These are phyloP conservation scores for Paracoccidioides brasiliensis DNA, from an alignment of 2,329 filamentous ascomycete genomes.

Conservation along the genomic window DNA sequence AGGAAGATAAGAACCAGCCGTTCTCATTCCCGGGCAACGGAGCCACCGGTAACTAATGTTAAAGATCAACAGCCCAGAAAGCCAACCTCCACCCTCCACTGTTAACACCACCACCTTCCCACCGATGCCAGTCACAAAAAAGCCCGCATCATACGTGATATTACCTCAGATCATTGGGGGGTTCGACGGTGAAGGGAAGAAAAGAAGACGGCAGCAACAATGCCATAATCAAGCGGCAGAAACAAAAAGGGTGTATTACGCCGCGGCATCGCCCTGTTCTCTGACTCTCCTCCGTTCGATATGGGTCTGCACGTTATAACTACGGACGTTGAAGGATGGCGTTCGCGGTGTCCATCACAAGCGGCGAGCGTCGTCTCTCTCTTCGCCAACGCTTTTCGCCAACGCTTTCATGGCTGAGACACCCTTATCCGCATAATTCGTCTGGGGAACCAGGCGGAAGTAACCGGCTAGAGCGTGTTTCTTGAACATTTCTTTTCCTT, in stretches of 20 bases:
- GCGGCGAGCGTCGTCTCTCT: not conserved
- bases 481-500: not conserved
- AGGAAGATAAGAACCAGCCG: not conserved
- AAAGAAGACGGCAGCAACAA: not conserved
- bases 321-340: not conserved
- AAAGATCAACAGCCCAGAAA: not conserved
- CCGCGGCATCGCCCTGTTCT: slow-evolving; percentile 5
- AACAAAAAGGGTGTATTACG: not conserved
- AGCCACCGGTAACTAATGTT: not conserved
- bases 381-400: not conserved
- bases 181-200: not conserved
- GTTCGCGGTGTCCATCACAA: not conserved
- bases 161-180: slow-evolving; percentile 5
- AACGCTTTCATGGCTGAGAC: not conserved
- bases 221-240: not conserved
- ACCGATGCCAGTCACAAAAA: not conserved
- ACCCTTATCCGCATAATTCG: not conserved
- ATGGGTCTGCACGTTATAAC: not conserved
- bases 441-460: not conserved
- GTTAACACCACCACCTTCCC: not conserved
- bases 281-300: slow-evolving; percentile 1
- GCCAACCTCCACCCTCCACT: not conserved
- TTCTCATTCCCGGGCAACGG: not conserved
- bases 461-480: not conserved
- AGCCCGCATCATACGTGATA: slow-evolving; percentile 2